Percentiles rank a stretch among this genome's conserved stretches.
Evolutionary conservation across 2,329 filamentous ascomycete species (phyloP).

Genomic region (Fusarium circinatum): DNA sequence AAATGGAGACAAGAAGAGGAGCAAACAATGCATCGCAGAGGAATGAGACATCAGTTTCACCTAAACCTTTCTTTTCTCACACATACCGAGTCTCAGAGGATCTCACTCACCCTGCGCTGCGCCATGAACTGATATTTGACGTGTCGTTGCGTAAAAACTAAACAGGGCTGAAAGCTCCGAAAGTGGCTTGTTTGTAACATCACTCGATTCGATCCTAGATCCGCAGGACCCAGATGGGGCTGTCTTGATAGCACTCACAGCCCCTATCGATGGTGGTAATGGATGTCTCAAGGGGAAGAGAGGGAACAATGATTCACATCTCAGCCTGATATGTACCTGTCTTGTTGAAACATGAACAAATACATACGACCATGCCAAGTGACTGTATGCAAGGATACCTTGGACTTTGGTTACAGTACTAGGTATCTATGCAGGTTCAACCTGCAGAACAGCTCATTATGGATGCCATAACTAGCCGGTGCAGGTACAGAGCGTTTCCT

Average conservation of each 20-base stretch:
- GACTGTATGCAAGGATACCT: background rate
- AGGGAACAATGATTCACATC: background rate
- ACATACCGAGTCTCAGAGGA: background rate
- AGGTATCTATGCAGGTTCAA: constrained; percentile 6
- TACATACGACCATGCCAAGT: background rate
- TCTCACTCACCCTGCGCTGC: background rate
- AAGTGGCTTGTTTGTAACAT: constrained; percentile 7
- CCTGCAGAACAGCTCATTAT: constrained; percentile 24
- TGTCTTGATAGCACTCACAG: constrained; percentile 4
- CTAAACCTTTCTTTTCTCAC: background rate
- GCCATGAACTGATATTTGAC: constrained; percentile 28
- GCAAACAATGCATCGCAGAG: background rate
- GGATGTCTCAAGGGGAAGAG: background rate
- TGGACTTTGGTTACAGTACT: background rate
- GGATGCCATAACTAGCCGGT: constrained; percentile 19
- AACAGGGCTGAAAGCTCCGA: constrained; percentile 21
- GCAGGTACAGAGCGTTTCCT: constrained; percentile 26
- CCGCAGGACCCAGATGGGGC: constrained; percentile 18
- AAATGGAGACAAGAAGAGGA: background rate
- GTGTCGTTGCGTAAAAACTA: constrained; percentile 16
- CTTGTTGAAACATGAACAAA: background rate
- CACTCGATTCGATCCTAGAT: constrained; percentile 23
- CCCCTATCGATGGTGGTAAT: background rate
- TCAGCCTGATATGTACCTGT: background rate
- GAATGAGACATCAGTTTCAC: constrained; percentile 6